Base-by-base conservation (phyloP, 805 yeast genomes). In the Brettanomyces custersianus region DNA sequence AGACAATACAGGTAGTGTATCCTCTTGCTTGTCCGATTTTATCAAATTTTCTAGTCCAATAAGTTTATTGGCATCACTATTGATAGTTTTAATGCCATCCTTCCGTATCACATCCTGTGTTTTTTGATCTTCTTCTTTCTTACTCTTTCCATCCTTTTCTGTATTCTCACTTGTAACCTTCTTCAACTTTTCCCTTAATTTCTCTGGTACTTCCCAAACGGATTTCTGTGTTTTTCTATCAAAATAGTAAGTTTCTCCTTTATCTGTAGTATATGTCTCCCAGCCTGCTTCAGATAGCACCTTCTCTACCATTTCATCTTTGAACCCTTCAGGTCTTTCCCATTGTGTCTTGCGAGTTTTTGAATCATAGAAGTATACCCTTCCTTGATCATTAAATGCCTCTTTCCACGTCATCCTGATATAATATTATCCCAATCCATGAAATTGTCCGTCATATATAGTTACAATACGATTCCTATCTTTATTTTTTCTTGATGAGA, bases 121-220 rank as follows among this genome's bases (percentile, higher is more conserved):
- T 13, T 30, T 31, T 16, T 10, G 39, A 26, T 17, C 30, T 28
- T 7, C 13, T 3, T 30, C 33, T 11, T 18, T 9, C 12, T 30
- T 20, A 18, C 13, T 20, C 8, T 30, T 15, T 8, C 22, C 33
- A 12, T 18, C 24, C 9, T 16, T 16, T 20, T 10, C 9, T n/a
- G 23, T 12, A 12, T 15, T 19, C 8, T 19, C 3, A 10, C 10
- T 11, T 10, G 12, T 19, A 15, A 11, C 19, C 28, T 22, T 20
- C 28, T 26, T 35, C 39, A 41, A 31, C 32, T 34, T 32, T 34
- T 27, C 37, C 24, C 9, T 34, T 25, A 72, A 63, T 22, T 67
- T 77, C 1, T 52, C 63, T 0, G 95, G 95, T n/a, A 73, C 56
- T 15, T 77, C 82, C 96, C 96, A 88, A 0, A 79, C 76, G 15